These are phyloP conservation scores for Trichoderma semiorbis DNA, from an alignment of 2,329 filamentous ascomycete species.

Conservation along the genomic window DNA sequence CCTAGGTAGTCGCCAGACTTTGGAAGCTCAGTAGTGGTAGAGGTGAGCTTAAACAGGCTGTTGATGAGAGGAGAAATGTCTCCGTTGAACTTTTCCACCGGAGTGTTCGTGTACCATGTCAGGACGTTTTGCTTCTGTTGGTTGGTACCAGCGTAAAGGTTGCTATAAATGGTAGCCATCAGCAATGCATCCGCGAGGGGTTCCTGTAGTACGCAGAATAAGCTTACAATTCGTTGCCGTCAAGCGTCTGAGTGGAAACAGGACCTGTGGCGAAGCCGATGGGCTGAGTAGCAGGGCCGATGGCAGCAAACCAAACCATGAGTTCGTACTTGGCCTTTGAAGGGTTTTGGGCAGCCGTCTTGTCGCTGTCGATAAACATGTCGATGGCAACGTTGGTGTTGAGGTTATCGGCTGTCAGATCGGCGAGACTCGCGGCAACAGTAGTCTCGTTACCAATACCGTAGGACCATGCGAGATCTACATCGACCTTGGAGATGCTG, in stretches of 20 bases:
- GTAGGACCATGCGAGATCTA: constrained; percentile 51
- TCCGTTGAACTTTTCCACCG: constrained; percentile 41
- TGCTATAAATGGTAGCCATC: constrained; percentile 25
- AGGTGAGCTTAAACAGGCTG: constrained; percentile 34
- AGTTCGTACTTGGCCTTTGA: constrained; percentile 47
- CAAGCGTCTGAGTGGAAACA: constrained; percentile 35
- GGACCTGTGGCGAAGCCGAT: constrained; percentile 39
- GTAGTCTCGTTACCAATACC: constrained; percentile 41
- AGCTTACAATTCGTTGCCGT: constrained; percentile 43
- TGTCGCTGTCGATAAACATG: constrained; percentile 53
- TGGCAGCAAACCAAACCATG: constrained; percentile 55
- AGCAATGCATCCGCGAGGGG: not conserved
- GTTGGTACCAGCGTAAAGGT: constrained; percentile 43
- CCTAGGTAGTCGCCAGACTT: constrained; percentile 44
- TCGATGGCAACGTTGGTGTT: constrained; percentile 57
- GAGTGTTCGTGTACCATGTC: constrained; percentile 44
- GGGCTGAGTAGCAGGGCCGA: constrained; percentile 45
- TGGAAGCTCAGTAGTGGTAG: constrained; percentile 27
- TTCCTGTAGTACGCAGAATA: not conserved
- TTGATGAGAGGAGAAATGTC: constrained; percentile 46
- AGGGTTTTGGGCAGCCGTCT: constrained; percentile 38
- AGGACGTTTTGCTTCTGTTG: constrained; percentile 42
- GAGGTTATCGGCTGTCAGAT: constrained; percentile 35
- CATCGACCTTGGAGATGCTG: constrained; percentile 37
- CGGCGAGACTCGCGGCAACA: constrained; percentile 33